Base-by-base conservation (phyloP, 108 stramenopile species). In the Cyclostephanos invisitatus region DNA sequence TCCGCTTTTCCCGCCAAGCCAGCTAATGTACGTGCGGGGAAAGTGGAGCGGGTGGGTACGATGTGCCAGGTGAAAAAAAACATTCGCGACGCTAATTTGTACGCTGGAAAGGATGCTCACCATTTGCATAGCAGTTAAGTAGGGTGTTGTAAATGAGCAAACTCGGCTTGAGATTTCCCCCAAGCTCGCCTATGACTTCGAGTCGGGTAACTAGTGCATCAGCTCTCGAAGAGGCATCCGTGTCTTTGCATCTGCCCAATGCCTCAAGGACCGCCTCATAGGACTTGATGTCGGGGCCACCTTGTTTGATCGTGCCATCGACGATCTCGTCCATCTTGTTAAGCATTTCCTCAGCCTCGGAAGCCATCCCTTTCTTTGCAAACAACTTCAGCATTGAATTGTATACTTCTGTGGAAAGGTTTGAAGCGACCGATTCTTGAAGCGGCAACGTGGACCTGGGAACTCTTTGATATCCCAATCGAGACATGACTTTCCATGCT, bases 241-340 rank as follows among this genome's bases (percentile, higher is more conserved):
- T 10, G 14, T 79, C 70, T 17, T 49, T 54, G n/a, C 65, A 68
- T 72, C 71, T 65, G 0, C 71, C 78, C 7, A 79, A 25, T 20
- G 78, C 78, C 54, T 79, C 78, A 20, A 79, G 49, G 2, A 72
- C 71, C 29, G 78, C 70, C 36, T 72, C 78, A n/a, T 79, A 79
- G 0, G 78, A 79, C 14, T 35, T n/a, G n/a, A 68, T 38, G 47
- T 68, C 42, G 9, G 78, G 70, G 3, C 64, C 54, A 44, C 37
- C 42, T 49, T 35, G 11, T 21, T 72, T 72, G 14, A 63, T 38
- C 17, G 24, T 68, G 0, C 78, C 63, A 58, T 72, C 67, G 1
- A 72, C 15, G 46, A 60, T 57, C 48, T 79, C 78, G 47, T 79
- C 78, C 61, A 79, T 79, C 8, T 37, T 21, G 42, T 72, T 25